Conservation (phyloP, 805 yeast species). For the Ogataea pignaliae region DNA sequence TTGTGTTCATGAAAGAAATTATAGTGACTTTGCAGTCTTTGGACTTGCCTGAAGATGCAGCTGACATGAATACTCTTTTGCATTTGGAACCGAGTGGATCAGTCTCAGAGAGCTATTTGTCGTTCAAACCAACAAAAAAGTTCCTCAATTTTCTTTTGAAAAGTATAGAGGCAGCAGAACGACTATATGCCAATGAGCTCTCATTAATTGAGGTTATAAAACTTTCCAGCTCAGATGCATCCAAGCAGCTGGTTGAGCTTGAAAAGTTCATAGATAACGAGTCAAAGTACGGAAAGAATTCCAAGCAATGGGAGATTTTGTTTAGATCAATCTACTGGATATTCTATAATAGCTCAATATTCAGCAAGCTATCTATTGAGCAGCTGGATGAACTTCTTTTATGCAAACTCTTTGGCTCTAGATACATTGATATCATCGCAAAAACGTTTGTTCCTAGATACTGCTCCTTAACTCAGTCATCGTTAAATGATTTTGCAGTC, state of each 20-base stretch:
- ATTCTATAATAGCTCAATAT: slow-evolving; percentile 21
- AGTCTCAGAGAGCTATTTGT: no score
- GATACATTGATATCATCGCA: slow-evolving; percentile 16
- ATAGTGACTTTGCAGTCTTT: slow-evolving; percentile 15
- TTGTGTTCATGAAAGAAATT: slow-evolving; percentile 25
- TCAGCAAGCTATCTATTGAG: slow-evolving; percentile 18
- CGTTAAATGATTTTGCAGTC: slow-evolving; percentile 8
- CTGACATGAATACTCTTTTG: background rate
- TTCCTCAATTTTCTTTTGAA: slow-evolving; percentile 13
- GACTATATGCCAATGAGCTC: slow-evolving; percentile 23
- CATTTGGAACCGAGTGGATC: no score
- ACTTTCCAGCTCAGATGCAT: slow-evolving; percentile 13
- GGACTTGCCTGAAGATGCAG: slow-evolving; percentile 3
- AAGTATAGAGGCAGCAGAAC: slow-evolving; percentile 26
- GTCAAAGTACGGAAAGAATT: slow-evolving; percentile 10
- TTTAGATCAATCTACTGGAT: slow-evolving; percentile 28
- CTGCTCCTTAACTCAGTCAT: slow-evolving; percentile 13
- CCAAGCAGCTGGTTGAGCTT: slow-evolving; percentile 22
- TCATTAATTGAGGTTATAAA: slow-evolving; percentile 22
- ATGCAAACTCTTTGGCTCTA: slow-evolving; percentile 17
- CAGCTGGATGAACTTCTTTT: slow-evolving; percentile 22
- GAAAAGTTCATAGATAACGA: slow-evolving; percentile 25
- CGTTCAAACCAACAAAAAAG: slow-evolving; percentile 10
- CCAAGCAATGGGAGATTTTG: slow-evolving; percentile 21
- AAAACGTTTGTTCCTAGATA: slow-evolving; percentile 14